Evolutionary conservation across 768 basidiomycete genomes (phyloP), one percentile per base, ranked within the genome.

Genomic region (Sutorius australiensis): DNA sequence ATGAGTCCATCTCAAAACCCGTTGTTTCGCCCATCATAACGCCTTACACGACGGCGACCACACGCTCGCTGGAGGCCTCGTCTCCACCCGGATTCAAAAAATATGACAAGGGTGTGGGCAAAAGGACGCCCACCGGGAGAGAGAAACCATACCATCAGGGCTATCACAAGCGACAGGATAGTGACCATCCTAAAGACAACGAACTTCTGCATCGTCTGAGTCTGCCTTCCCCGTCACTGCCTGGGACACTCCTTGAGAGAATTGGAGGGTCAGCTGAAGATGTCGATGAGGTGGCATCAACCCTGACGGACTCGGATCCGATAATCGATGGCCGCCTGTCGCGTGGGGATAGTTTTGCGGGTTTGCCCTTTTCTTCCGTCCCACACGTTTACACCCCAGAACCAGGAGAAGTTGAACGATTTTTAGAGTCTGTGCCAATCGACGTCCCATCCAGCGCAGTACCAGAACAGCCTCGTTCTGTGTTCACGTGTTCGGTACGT

Each of bases 331-430:
- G 24, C 17, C 39, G 48, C 36, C 21, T 43, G 31, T 38, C 30
- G 6, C 44, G 42, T 9, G 48, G 17, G 24, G 57, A 45, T 21
- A n/a, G 10, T 17, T 9, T 24, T 17, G 5, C 45, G 3, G 19
- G 48, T 40, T 30, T 55, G 48, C 28, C 51, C 32, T 45, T 46
- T 40, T 32, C 55, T 41, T 2, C 46, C 17, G 21, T 37, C 10
- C 56, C 59, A 2, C 63, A 50, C 37, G 31, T 46, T 52, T 32
- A 56, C 50, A 56, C 62, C 8, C 61, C 64, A 42, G 64, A 57
- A 27, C 59, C 64, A 34, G 55, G 51, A 17, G 64, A 66, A 38
- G 64, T 67, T 27, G 64, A 67, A 28, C 45, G 58, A 13, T 66
- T 66, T 41, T 33, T 66, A 48, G 54, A 62, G 55, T 64, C 62